phyloP scores from a whole-genome alignment of 2,329 filamentous ascomycete genomes.

The Sodiomyces alkalinus region DNA sequence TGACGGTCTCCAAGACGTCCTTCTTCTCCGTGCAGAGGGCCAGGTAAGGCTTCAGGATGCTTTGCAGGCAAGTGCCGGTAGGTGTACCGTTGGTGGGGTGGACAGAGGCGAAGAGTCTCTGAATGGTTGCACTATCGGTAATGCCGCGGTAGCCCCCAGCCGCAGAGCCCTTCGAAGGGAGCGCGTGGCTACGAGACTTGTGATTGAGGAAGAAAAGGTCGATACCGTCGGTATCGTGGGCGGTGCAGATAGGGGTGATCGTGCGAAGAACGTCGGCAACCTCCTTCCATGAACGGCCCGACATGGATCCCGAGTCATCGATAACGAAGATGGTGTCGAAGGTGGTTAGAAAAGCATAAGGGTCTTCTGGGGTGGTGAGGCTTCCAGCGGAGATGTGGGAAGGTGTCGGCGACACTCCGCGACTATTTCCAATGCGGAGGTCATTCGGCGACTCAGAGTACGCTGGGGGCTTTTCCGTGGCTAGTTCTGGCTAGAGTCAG shows the following conservation, averaged over 20 bases:
- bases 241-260: slow-evolving; percentile 71
- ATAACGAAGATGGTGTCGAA: slow-evolving; percentile 89
- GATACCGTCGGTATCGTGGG: slow-evolving; percentile 68
- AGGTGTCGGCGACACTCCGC: slow-evolving; percentile 8
- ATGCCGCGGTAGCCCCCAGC: slow-evolving; percentile 51
- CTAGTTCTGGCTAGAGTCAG: slow-evolving; percentile 5
- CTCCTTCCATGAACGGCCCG: slow-evolving; percentile 60
- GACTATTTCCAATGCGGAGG: too few relatives aligned
- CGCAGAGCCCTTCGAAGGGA: slow-evolving; percentile 14
- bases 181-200: slow-evolving; percentile 21
- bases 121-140: slow-evolving; percentile 38
- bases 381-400: slow-evolving; percentile 12
- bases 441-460: slow-evolving; percentile 12
- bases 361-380: slow-evolving; percentile 39
- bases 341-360: slow-evolving; percentile 56
- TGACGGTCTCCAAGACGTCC: slow-evolving; percentile 32
- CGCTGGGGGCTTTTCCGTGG: slow-evolving; percentile 18
- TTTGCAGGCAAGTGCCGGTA: slow-evolving; percentile 54
- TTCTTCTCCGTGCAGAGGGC: slow-evolving; percentile 20
- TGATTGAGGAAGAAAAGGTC: slow-evolving; percentile 88
- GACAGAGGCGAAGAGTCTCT: slow-evolving; percentile 54
- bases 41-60: slow-evolving; percentile 63
- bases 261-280: slow-evolving; percentile 52
- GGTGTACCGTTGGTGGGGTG: slow-evolving; percentile 53
- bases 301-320: slow-evolving; percentile 86